Base-by-base conservation (phyloP, 352 stramenopile genomes). In the Phytophthora gonapodyides region DNA sequence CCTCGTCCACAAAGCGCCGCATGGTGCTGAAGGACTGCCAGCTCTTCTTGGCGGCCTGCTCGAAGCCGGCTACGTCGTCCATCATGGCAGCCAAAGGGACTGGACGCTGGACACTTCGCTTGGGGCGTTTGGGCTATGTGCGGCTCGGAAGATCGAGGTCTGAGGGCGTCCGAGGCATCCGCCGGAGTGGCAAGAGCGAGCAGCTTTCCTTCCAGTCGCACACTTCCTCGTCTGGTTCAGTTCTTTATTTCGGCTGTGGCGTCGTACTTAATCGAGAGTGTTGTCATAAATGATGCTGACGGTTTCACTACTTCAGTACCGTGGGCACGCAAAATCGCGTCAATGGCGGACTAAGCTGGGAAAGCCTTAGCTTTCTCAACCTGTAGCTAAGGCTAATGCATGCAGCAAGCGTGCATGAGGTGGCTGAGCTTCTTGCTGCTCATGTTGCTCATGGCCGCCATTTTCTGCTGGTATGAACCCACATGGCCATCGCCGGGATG, bases 1-100 rank as follows among this genome's bases (percentile, higher is more conserved):
- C 84, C 62, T 95, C 87, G 66, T 78, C 80, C 64, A 95, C 77
- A 61, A 95, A 95, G 61, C 84, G 82, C 68, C 83, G 84, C 83
- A 94, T 91, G 49, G 86, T 94, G 44, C 79, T 91, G 69, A 94
- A 93, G 38, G 80, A 91, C 74, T 94, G 86, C 86, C 86, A 94
- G 17, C 82, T 90, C 80, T 92, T 86, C 67, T 89, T 89, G 46
- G 80, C 82, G 7, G 80, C 75, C 30, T 83, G 67, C 52, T 91
- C 82, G 53, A 91, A 89, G 71, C 75, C 76, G 16, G 58, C 60
- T 17, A 76, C 68, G 19, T 78, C 74, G 57, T 82, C 63, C 27
- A 79, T 84, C 65, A 77, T 78, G 12, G 8, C 42, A 11, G 4
- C 10, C 5, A 27, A 5, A 7, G 21, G 19, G 6, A n/a, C 13